Base-by-base conservation (phyloP, 164 flowering plant genomes). In the Stephania yunnanensis region DNA sequence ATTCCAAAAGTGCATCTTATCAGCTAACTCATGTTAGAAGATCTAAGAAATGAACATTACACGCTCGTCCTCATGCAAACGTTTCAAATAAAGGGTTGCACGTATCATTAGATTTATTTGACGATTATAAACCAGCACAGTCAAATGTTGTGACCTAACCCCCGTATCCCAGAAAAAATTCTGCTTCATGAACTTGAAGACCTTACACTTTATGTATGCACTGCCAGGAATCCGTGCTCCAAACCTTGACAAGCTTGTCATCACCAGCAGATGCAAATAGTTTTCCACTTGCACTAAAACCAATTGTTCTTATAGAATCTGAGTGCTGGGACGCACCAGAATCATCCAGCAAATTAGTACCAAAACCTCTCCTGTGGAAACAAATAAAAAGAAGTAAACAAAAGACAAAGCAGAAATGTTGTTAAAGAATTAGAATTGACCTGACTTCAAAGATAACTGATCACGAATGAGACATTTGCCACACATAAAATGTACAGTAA, bases 191-290 rank as follows among this genome's bases (percentile, higher is more conserved):
- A 64, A 48, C 36, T 65, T 70, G 4, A 73, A 72, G 17, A 78
- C 87, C 94, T 88, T 88, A 94, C 95, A 90, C 89, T 19, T 91
- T 85, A 72, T 50, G 67, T 71, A 86, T 78, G 83, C 97, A 93
- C 30, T 69, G 87, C 97, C 97, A 93, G 13, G 90, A 78, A 76
- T 87, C 86, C 5, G 92, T 80, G 30, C 79, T 80, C 99, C 97
- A 95, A 75, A 95, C 79, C 82, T 92, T 95, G 73, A 91, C 94
- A 46, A 89, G 84, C 73, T 93, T 95, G 76, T 93, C 99, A 87
- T 95, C 99, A 22, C 99, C 99, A 73, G 92, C 95, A 42, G 97
- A 89, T 22, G 83, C 91, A 80, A 93, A 89, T 48, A 89, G 83
- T 81, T 86, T 85, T 69, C 97, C 97, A 1, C 82, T 85, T 71